Percentiles rank a stretch among this genome's conserved stretches.
Evolutionary conservation across 768 basidiomycete genomes (phyloP).

Genomic region (Macrocybe gigantea): DNA sequence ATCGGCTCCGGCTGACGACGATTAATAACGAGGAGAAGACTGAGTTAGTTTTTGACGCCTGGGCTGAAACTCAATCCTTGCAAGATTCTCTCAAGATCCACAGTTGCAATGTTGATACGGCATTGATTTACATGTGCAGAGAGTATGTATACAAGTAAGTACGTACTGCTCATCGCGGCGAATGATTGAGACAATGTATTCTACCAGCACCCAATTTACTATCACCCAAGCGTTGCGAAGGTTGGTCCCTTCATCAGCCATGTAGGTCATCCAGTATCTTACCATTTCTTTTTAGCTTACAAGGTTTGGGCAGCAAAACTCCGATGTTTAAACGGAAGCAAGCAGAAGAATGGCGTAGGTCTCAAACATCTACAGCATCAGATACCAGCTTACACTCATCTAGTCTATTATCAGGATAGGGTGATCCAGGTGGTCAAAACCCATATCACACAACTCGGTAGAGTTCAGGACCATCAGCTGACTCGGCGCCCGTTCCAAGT

Average conservation of each 20-base stretch:
- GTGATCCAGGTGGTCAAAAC: slow-evolving; percentile 56
- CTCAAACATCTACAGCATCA: not conserved
- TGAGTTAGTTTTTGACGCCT: slow-evolving; percentile 54
- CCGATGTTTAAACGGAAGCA: slow-evolving; percentile 66
- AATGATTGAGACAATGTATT: slow-evolving; percentile 8
- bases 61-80: slow-evolving; percentile 60
- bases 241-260: slow-evolving; percentile 32
- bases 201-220: slow-evolving; percentile 56
- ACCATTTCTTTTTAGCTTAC: slow-evolving; percentile 27
- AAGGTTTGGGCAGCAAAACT: slow-evolving; percentile 40
- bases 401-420: slow-evolving; percentile 65
- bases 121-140: slow-evolving; percentile 58
- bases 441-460: slow-evolving; percentile 46
- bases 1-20: slow-evolving; percentile 38
- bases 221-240: slow-evolving; percentile 59
- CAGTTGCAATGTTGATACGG: slow-evolving; percentile 64
- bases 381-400: not conserved
- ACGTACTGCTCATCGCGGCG: slow-evolving; percentile 2
- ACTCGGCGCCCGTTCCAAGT: slow-evolving; percentile 66
- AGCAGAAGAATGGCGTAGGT: slow-evolving; percentile 77
- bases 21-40: slow-evolving; percentile 47
- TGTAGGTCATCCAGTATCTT: slow-evolving; percentile 13
- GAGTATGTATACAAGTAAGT: slow-evolving; percentile 75
- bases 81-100: slow-evolving; percentile 66
- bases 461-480: slow-evolving; percentile 47